Evolutionary conservation across 208 protist species (phyloP), one percentile per base, ranked within the genome.

Genomic region (Herpetomonas muscarum): DNA sequence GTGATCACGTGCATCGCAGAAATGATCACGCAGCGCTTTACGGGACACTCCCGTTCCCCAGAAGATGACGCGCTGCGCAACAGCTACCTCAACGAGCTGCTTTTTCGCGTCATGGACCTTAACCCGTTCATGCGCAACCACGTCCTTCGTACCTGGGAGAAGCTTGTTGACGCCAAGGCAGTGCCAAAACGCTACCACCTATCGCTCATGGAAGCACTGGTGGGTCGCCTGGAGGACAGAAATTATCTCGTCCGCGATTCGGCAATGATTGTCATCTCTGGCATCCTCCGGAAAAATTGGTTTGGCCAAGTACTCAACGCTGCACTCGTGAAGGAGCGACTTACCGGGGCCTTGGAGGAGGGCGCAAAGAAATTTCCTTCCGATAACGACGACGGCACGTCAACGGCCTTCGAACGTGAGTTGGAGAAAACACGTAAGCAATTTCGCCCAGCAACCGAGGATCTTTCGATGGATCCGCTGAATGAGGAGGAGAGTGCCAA

Each of bases 101-200:
- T 95, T 21, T 92, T 86, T 58, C 88, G 85, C 19, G 52, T 90
- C 29, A 85, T 90, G 81, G 88, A 95, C 55, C 63, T 87, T 17
- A 95, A 95, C 59, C 74, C 85, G 26, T 95, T 92, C 77, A 81
- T 87, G 51, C 82, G 88, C 31, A 92, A 91, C 59, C 85, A 95
- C 61, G 75, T 71, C 10, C 51, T 95, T 41, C 85, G 90, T 58
- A 81, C 78, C 34, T 92, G 85, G 84, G 81, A 83, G 39, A 68
- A 67, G 24, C 49, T 95, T 22, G 71, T 90, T 21, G 85, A 95
- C 25, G 60, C 71, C 53, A 70, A 76, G 28, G 77, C 79, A 12
- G 79, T 95, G 34, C 88, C 88, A 12, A 86, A 85, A 47, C 70
- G 81, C 24, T 93, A 85, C 63, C 76, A 89, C 41, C 32, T 92